Conservation (phyloP, 768 basidiomycete species). For the Kwoniella dendrophila region DNA sequence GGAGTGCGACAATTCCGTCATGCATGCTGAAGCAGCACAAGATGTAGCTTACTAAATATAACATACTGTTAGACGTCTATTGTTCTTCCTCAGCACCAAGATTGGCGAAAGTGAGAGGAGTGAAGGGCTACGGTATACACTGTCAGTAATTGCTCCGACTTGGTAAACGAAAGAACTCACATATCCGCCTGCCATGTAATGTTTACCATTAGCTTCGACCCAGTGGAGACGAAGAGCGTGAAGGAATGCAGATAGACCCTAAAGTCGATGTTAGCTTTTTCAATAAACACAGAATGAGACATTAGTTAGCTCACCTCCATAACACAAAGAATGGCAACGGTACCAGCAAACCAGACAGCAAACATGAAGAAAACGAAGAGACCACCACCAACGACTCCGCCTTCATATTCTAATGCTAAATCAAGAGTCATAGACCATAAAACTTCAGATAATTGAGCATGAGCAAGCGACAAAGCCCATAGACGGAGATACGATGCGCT, state of each 20-base stretch:
- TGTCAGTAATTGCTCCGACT: slow-evolving; percentile 12
- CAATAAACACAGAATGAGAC: neutral
- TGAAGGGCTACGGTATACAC: slow-evolving; percentile 47
- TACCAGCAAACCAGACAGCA: slow-evolving; percentile 80
- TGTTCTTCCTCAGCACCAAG: slow-evolving; percentile 47
- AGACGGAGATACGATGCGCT: slow-evolving; percentile 64
- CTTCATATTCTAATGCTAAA: slow-evolving; percentile 56
- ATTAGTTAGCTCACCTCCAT: slow-evolving; percentile 83
- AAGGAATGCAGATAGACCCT: slow-evolving; percentile 93
- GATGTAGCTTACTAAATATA: neutral
- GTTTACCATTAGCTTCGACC: slow-evolving; percentile 98
- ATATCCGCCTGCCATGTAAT: slow-evolving; percentile 85
- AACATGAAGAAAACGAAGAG: slow-evolving; percentile 69
- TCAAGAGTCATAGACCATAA: slow-evolving; percentile 75
- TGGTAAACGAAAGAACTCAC: slow-evolving; percentile 24
- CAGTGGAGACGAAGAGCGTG: slow-evolving; percentile 96
- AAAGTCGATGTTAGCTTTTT: neutral
- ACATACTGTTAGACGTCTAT: slow-evolving; percentile 5
- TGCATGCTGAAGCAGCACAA: slow-evolving; percentile 1
- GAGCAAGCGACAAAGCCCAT: slow-evolving; percentile 96
- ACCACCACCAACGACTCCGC: slow-evolving; percentile 57
- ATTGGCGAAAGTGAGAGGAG: slow-evolving; percentile 54
- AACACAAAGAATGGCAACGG: slow-evolving; percentile 77
- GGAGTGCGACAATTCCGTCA: neutral
- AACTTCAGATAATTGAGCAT: slow-evolving; percentile 84